Evolutionary conservation across 257 asterid species (phyloP).

Genomic region (Salvia rosmarinus): DNA sequence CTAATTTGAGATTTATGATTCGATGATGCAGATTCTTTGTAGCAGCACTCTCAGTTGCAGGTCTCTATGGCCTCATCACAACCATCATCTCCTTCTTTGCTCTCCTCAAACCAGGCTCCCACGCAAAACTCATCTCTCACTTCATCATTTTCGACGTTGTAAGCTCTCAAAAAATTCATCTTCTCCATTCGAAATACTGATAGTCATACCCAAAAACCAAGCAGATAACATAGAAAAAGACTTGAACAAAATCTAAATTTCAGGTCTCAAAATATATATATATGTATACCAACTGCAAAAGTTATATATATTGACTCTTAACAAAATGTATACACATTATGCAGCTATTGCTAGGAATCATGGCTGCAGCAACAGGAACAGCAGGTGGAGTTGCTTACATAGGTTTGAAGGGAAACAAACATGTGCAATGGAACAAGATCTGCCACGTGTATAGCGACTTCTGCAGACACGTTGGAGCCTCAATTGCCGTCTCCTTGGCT

Average conservation of each 20-base stretch:
- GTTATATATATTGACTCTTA: not conserved
- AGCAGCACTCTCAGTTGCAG: constrained; percentile 58
- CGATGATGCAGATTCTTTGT: constrained; percentile 58
- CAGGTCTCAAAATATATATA: too few species aligned
- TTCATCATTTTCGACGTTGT: constrained; percentile 60
- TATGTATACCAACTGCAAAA: too few species aligned
- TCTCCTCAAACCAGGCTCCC: constrained; percentile 44
- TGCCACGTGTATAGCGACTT: constrained; percentile 53
- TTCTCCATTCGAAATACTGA: not conserved
- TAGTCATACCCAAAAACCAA: not conserved
- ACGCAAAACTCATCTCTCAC: constrained; percentile 34
- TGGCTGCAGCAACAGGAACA: constrained; percentile 77
- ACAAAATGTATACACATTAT: not conserved
- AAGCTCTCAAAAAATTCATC: constrained; percentile 26
- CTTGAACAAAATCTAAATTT: too few species aligned
- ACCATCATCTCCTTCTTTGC: constrained; percentile 43
- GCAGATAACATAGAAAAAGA: not conserved
- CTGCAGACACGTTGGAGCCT: constrained; percentile 71
- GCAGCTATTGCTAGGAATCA: constrained; percentile 77
- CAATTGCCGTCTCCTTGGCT: constrained; percentile 57
- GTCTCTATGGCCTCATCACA: constrained; percentile 50
- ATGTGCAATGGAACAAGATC: constrained; percentile 58
- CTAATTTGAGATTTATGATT: not conserved
- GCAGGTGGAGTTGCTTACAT: constrained; percentile 81
- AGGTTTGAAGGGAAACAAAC: constrained; percentile 69